Base-by-base conservation (phyloP, 2,329 filamentous ascomycete species). In the Passalora sequoiae region DNA sequence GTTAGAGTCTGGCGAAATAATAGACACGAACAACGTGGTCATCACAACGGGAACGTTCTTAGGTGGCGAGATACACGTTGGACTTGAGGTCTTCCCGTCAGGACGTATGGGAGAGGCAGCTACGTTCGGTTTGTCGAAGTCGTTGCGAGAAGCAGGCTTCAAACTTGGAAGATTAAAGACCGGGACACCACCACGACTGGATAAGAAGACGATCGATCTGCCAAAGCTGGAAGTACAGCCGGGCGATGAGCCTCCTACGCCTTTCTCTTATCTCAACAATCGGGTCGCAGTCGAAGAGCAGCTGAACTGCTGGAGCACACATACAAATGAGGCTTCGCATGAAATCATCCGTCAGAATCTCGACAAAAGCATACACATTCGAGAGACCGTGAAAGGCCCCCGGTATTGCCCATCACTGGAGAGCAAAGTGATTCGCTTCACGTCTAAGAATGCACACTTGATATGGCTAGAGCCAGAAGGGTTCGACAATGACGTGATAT, bases 391-490 rank as follows among this genome's bases (percentile, higher is more conserved):
- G 40, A 92, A 88, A 60, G 92, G 92, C 0, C 92, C 92, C 1
- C 78, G 92, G 47, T 98, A 98, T 62, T 98, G 92, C 59, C 92
- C 92, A 2, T 97, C 91, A 0, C 71, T 98, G 3, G 92, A 98
- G 67, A 89, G 89, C 12, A 98, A 98, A 66, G 77, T 98, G 38
- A 83, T 96, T 32, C 81, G 86, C 6, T 98, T 98, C 61, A 74
- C 80, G 3, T 76, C 92, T 50, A 92, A 89, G 62, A 71, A 81
- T 15, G 76, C 75, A 4, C 92, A 98, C 59, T 86, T 95, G 53
- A 84, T 98, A 42, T 98, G 92, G 92, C 79, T 98, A 10, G 92
- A 98, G 64, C 92, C 91, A 0, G 92, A 98, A 71, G 92, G 92
- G 2, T 94, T 96, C 59, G 78, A 89, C 51, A 94, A 80, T 61